These are phyloP conservation scores for Camelina neglecta DNA, from an alignment of 345 rosid genomes.

Conservation along the genomic window DNA sequence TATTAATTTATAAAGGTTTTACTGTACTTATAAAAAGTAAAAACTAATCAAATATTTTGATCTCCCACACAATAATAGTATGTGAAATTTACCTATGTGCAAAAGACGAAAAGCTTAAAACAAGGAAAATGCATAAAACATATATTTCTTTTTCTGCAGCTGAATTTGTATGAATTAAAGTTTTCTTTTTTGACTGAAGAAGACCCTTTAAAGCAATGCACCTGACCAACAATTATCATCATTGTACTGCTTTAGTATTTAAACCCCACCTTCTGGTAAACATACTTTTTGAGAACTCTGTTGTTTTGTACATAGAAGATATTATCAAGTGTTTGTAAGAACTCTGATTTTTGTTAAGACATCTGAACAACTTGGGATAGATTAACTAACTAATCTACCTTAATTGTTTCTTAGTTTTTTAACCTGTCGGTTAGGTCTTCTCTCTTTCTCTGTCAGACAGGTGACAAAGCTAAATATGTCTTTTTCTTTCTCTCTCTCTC, in stretches of 20 bases:
- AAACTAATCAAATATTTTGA: no score
- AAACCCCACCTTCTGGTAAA: constrained; percentile 14
- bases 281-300: not conserved
- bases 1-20: no score
- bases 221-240: constrained; percentile 33
- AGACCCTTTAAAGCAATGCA: constrained; percentile 40
- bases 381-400: constrained; percentile 45
- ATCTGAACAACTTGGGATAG: constrained; percentile 41
- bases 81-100: not conserved
- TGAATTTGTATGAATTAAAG: constrained; percentile 10
- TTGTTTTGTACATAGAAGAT: constrained; percentile 17
- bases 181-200: constrained; percentile 41
- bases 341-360: constrained; percentile 25
- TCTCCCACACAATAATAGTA: no score
- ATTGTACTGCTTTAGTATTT: constrained; percentile 27
- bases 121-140: not conserved
- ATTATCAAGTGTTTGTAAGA: constrained; percentile 1
- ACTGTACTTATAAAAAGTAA: no score
- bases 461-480: constrained; percentile 41
- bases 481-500: constrained; percentile 17
- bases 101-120: not conserved
- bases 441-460: constrained; percentile 23
- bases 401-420: constrained; percentile 32
- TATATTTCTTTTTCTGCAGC: not conserved
- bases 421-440: constrained; percentile 30